Evolutionary conservation across 441 rosid genomes (phyloP).

Genomic region (Gossypium gossypioides): DNA sequence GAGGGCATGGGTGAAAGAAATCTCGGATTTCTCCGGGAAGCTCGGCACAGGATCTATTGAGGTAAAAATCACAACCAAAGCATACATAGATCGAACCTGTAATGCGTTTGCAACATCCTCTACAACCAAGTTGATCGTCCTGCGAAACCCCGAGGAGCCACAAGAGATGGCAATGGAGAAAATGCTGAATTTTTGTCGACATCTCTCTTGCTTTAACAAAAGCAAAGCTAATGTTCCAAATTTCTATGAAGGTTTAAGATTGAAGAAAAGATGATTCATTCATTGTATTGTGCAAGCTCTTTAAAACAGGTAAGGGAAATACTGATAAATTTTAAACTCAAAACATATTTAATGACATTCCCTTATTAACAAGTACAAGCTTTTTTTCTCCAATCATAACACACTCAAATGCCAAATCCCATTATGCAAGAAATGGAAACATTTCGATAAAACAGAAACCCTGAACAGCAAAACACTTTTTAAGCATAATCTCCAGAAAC

Average conservation of each 20-base stretch:
- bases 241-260: background rate
- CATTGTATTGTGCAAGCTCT: no score
- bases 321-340: background rate
- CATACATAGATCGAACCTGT: background rate
- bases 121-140: background rate
- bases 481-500: slow-evolving; percentile 25
- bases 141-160: background rate
- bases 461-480: background rate
- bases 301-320: background rate
- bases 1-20: slow-evolving; percentile 15
- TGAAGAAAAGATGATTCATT: background rate
- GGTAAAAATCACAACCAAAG: background rate
- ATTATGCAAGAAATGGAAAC: slow-evolving; percentile 3
- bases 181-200: background rate
- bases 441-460: background rate
- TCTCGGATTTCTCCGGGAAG: background rate
- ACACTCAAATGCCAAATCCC: background rate
- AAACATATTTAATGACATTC: slow-evolving; percentile 7
- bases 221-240: background rate
- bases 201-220: background rate
- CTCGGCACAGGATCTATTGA: background rate
- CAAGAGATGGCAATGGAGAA: background rate
- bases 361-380: slow-evolving; percentile 1
- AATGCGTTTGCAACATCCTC: background rate
- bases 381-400: background rate